phyloP scores from a whole-genome alignment of 2,329 filamentous ascomycete genomes.

The Aschersonia sp. region DNA sequence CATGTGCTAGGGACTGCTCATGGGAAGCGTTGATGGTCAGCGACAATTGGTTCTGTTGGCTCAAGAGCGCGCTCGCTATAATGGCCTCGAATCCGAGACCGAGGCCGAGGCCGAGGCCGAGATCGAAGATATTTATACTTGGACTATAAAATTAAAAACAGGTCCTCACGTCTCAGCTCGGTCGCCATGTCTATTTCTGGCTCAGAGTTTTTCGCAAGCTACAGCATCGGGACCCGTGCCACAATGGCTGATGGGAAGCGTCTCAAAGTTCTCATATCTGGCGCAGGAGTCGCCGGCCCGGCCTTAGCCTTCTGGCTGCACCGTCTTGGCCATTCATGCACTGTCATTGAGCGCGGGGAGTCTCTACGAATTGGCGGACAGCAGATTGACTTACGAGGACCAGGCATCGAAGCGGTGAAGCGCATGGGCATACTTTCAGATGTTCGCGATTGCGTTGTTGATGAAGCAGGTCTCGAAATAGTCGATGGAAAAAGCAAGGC shows the following conservation, averaged over 20 bases:
- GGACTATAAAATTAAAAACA: no score
- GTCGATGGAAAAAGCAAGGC: constrained; percentile 24
- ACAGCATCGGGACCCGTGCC: no score
- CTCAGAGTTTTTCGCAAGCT: no score
- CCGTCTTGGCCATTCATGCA: constrained; percentile 16
- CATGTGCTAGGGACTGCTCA: no score
- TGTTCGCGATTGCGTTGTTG: constrained; percentile 21
- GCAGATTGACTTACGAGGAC: constrained; percentile 30
- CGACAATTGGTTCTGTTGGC: no score
- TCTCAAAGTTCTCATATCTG: constrained; percentile 12
- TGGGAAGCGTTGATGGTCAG: no score
- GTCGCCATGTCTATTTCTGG: no score
- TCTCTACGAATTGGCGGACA: constrained; percentile 18
- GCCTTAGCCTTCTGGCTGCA: constrained; percentile 16
- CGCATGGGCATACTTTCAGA: constrained; percentile 22
- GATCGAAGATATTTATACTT: no score
- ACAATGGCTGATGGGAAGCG: background rate
- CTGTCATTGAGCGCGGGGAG: constrained; percentile 23
- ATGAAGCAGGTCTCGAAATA: constrained; percentile 33
- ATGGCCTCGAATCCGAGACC: no score
- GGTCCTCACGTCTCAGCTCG: no score
- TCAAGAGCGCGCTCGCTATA: no score
- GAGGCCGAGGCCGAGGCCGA: no score
- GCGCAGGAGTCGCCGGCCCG: constrained; percentile 19
- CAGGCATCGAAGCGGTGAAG: constrained; percentile 23